Percentiles rank a stretch among this genome's conserved stretches.
phyloP scores from a whole-genome alignment of 352 stramenopile genomes.

The Phytophthora capsici region DNA sequence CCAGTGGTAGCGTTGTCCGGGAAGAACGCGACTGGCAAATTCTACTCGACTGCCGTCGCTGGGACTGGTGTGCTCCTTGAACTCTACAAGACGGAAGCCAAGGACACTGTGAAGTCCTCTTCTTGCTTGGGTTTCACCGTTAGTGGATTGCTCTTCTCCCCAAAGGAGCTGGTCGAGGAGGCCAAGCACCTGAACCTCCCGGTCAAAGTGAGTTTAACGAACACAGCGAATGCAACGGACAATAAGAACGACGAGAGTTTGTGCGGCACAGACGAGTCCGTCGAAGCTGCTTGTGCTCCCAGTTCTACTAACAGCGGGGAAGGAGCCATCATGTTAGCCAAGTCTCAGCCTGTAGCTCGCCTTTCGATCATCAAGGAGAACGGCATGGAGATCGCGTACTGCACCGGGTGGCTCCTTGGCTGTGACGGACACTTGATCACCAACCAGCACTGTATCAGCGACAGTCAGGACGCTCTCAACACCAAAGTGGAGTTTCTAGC shows the following conservation, averaged over 20 bases:
- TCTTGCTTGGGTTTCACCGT: constrained; percentile 63
- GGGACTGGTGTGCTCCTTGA: constrained; percentile 57
- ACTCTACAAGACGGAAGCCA: constrained; percentile 34
- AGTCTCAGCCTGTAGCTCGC: constrained; percentile 59
- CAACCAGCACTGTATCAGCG: constrained; percentile 80
- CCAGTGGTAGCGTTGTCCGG: constrained; percentile 38
- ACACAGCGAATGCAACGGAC: constrained; percentile 14
- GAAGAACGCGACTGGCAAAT: constrained; percentile 56
- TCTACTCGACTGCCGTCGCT: constrained; percentile 59
- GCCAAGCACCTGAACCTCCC: constrained; percentile 20
- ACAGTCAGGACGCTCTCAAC: constrained; percentile 68
- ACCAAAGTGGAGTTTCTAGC: constrained; percentile 76
- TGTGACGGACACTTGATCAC: constrained; percentile 81
- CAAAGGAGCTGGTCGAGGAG: constrained; percentile 38
- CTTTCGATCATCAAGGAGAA: constrained; percentile 74
- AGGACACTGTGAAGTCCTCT: constrained; percentile 1
- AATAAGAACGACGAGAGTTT: constrained; percentile 60
- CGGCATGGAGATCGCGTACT: constrained; percentile 64
- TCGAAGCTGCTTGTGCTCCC: constrained; percentile 68
- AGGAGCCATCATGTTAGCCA: constrained; percentile 46
- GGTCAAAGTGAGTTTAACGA: constrained; percentile 31
- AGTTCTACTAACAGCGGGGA: constrained; percentile 30
- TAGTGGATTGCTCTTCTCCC: constrained; percentile 52
- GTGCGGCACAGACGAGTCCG: constrained; percentile 70
- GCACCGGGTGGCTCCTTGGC: constrained; percentile 76